Base-by-base conservation (phyloP, 176 grass and related monocot species). In the Coix lacrymajobi region DNA sequence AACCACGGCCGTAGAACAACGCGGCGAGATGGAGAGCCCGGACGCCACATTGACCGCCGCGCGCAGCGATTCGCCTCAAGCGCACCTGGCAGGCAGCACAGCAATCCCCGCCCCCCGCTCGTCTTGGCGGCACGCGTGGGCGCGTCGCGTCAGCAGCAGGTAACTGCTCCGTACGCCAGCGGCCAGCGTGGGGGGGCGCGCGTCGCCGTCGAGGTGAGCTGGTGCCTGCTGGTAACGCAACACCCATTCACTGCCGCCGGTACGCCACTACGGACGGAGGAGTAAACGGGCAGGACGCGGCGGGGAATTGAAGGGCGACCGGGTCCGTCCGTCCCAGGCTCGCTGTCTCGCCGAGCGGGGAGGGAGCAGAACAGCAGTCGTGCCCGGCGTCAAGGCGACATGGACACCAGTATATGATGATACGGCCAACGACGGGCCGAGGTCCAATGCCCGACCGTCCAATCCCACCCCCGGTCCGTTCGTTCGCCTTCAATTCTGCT, bases 191-290 rank as follows among this genome's bases (percentile, higher is more conserved):
- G 4, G 66, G 4, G 37, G 11, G 10, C 64, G 49, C 22, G 51
- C 76, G 83, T 82, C 83, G 83, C 79, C 32, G 66, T 86, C 78
- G 78, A 0, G 54, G 78, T 73, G 83, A 86, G 73, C 79, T 85
- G 87, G 71, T 3, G 70, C 76, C 80, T 1, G 78, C 78, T 17
- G 67, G 8, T 34, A 16, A 44, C 68, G 20, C 22, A 1, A 15
- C 6, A n/a, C 38, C 19, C 48, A 17, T 20, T 22, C n/a, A 24
- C 29, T 8, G 26, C 39, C n/a, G n/a, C n/a, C 16, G 68, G 69
- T 69, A 12, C 52, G 30, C 20, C 34, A 54, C 65, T 2, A 13
- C 24, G 76, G n/a, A n/a, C n/a, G n/a, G 17, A 39, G 69, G 14
- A 46, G 64, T 33, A 67, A 51, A 89, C 82, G 82, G 77, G 25